phyloP scores from a whole-genome alignment of 768 basidiomycete species.

The Cystoderma amianthinum region DNA sequence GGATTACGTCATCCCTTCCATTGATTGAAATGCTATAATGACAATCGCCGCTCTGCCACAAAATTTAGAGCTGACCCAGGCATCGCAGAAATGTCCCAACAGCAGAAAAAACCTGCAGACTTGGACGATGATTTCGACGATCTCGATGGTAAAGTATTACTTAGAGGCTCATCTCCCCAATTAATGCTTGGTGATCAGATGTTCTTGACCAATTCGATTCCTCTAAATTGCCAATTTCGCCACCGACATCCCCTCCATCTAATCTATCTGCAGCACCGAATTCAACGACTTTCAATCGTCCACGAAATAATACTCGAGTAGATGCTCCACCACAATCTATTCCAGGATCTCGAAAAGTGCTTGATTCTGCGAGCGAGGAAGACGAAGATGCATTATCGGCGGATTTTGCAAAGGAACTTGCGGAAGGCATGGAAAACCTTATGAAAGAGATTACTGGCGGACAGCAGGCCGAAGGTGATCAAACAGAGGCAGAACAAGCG shows the following conservation, averaged over 20 bases:
- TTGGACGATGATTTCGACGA: constrained; percentile 67
- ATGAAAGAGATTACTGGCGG: constrained; percentile 37
- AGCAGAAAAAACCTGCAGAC: too few relatives aligned
- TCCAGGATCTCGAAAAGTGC: constrained; percentile 22
- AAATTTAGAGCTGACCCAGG: too few relatives aligned
- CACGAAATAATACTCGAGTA: constrained; percentile 42
- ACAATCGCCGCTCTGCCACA: too few relatives aligned
- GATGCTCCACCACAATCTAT: constrained; percentile 30
- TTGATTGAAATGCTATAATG: too few relatives aligned
- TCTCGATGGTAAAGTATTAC: constrained; percentile 41
- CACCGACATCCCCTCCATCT: constrained; percentile 18
- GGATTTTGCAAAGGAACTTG: constrained; percentile 39
- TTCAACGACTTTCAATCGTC: constrained; percentile 22
- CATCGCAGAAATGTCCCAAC: too few relatives aligned
- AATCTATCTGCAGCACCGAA: constrained; percentile 21
- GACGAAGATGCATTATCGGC: constrained; percentile 33
- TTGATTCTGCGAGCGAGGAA: constrained; percentile 19
- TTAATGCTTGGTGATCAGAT: constrained; percentile 19
- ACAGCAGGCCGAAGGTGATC: constrained; percentile 10
- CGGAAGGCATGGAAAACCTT: constrained; percentile 42
- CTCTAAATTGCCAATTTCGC: constrained; percentile 5
- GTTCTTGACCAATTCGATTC: constrained; percentile 38
- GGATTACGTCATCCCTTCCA: too few relatives aligned
- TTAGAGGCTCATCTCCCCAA: constrained; percentile 2
- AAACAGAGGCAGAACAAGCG: constrained; percentile 25